Conservation (phyloP, 2,329 filamentous ascomycete species). For the Claviceps quebecensis region DNA sequence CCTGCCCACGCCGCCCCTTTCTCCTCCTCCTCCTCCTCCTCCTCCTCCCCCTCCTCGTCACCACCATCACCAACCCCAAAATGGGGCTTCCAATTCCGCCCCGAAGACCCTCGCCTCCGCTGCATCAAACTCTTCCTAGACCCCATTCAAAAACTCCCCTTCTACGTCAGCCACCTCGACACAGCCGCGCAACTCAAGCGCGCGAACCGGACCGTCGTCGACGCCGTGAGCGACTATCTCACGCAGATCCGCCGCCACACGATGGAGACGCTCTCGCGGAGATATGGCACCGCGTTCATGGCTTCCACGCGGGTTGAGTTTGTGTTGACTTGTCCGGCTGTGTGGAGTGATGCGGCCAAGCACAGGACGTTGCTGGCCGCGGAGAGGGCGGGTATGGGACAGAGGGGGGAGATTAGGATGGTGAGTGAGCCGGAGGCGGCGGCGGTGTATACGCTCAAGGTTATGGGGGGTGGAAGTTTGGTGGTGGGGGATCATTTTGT, state of each 20-base stretch:
- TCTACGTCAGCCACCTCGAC: constrained; percentile 66
- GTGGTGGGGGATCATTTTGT: constrained; percentile 54
- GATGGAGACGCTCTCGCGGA: constrained; percentile 59
- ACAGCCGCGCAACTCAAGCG: constrained; percentile 63
- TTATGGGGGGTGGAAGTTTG: constrained; percentile 61
- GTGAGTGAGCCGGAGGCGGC: constrained; percentile 72
- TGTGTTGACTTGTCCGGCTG: constrained; percentile 67
- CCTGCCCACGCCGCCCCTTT: constrained; percentile 15
- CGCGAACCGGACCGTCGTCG: constrained; percentile 62
- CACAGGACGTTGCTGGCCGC: constrained; percentile 68
- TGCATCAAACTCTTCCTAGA: constrained; percentile 81
- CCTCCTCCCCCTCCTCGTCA: too few species aligned
- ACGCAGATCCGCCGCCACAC: constrained; percentile 64
- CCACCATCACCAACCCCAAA: constrained; percentile 31
- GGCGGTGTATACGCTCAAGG: constrained; percentile 66
- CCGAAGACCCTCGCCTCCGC: constrained; percentile 59
- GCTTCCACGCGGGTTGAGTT: constrained; percentile 61
- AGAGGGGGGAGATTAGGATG: constrained; percentile 55
- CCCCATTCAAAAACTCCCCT: constrained; percentile 64
- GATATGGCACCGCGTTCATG: constrained; percentile 71
- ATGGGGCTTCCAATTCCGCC: constrained; percentile 77
- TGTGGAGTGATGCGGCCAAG: constrained; percentile 79
- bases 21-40: constrained; percentile 14
- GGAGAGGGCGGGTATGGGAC: constrained; percentile 65
- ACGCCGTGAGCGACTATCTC: constrained; percentile 68